Evolutionary conservation across 2,329 filamentous ascomycete species (phyloP).

Genomic region (Xylariaceae sp.): DNA sequence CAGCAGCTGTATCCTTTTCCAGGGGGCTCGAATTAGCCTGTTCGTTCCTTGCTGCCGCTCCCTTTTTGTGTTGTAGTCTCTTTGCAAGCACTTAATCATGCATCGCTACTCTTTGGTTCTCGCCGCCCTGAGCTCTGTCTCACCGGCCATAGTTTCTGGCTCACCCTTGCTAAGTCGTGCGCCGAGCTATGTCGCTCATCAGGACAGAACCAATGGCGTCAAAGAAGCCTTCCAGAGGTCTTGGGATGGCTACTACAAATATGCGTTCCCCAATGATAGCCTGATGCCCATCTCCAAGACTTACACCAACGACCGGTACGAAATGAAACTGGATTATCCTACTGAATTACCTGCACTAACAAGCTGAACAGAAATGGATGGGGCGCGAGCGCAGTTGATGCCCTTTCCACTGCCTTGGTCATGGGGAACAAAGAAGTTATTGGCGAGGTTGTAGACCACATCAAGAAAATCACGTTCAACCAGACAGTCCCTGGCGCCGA

Average conservation of each 20-base stretch:
- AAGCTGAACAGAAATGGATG: conserved; percentile 70
- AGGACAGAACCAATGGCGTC: conserved; percentile 61
- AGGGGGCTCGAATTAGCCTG: conserved; percentile 15
- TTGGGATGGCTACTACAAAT: conserved; percentile 74
- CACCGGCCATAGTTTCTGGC: conserved; percentile 31
- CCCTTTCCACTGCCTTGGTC: conserved; percentile 77
- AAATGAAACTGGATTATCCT: not conserved
- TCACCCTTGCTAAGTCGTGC: conserved; percentile 14
- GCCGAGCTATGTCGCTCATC: conserved; percentile 41
- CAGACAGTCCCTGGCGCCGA: conserved; percentile 54
- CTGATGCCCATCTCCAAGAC: conserved; percentile 70
- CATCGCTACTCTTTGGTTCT: conserved; percentile 31
- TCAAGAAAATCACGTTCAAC: conserved; percentile 74
- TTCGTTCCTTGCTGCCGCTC: conserved; percentile 24
- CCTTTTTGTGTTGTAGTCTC: conserved; percentile 12
- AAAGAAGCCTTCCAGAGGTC: conserved; percentile 72
- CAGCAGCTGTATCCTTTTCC: conserved; percentile 22
- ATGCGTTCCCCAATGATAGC: conserved; percentile 81
- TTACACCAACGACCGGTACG: conserved; percentile 72
- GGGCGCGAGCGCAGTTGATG: conserved; percentile 84
- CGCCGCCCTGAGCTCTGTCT: conserved; percentile 30
- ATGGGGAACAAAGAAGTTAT: conserved; percentile 75
- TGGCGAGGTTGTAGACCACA: conserved; percentile 71
- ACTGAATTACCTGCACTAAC: conserved; percentile 25
- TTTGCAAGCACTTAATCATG: conserved; percentile 31